phyloP scores from a whole-genome alignment of 345 rosid genomes.

The Rhizophora mangle region DNA sequence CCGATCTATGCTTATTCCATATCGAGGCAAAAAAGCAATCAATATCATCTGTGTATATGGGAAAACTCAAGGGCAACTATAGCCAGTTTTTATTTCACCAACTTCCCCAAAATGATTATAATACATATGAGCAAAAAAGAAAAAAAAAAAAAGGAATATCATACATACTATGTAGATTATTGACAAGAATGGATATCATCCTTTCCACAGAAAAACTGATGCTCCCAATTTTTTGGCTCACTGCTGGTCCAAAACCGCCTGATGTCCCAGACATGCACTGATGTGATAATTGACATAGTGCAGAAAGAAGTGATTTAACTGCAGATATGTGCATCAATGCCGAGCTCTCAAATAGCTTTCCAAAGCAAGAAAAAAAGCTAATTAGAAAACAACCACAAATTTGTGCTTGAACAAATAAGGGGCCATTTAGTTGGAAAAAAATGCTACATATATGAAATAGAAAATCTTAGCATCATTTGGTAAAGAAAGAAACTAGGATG shows the following conservation, averaged over 20 bases:
- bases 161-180: constrained; percentile 92
- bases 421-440: background rate
- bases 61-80: no score
- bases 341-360: constrained; percentile 95
- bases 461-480: background rate
- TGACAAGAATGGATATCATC: constrained; percentile 87
- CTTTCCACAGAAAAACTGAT: constrained; percentile 87
- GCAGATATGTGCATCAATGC: constrained; percentile 94
- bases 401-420: background rate
- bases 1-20: no score
- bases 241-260: constrained; percentile 64
- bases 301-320: constrained; percentile 92
- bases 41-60: no score
- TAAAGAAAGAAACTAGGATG: constrained; percentile 35
- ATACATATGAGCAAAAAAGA: background rate
- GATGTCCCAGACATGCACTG: constrained; percentile 77
- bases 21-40: no score
- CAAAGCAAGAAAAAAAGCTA: constrained; percentile 31
- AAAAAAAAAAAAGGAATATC: constrained; percentile 11
- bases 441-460: background rate
- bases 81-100: no score
- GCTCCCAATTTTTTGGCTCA: constrained; percentile 73
- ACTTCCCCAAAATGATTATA: no score
- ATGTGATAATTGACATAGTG: constrained; percentile 74
- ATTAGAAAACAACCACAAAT: constrained; percentile 29